These are phyloP conservation scores for Botrytis fragariae DNA, from an alignment of 2,329 filamentous ascomycete species.

Conservation along the genomic window DNA sequence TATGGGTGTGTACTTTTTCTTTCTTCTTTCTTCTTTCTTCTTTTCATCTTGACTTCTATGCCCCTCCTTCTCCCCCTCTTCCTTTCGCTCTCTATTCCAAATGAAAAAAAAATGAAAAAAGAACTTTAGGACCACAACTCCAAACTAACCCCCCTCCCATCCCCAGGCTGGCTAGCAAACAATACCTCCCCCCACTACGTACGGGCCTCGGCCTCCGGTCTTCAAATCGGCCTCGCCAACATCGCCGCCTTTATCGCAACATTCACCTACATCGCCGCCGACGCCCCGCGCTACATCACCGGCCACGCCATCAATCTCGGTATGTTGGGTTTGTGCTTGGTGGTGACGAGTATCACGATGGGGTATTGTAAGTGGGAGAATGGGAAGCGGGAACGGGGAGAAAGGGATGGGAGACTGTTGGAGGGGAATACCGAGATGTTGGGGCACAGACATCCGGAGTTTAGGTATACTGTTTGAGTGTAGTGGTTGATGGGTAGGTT, in stretches of 20 bases:
- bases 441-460: conserved; percentile 69
- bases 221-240: conserved; percentile 59
- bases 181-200: conserved; percentile 17
- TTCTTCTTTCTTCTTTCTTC: no score
- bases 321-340: conserved; percentile 66
- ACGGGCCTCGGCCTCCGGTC: conserved; percentile 12
- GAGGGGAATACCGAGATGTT: conserved; percentile 62
- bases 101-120: no score
- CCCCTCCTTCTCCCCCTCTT: not conserved
- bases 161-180: conserved; percentile 16
- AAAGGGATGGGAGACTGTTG: conserved; percentile 59
- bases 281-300: conserved; percentile 54
- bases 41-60: no score
- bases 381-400: conserved; percentile 58
- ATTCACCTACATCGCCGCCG: conserved; percentile 65
- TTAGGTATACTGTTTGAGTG: conserved; percentile 60
- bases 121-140: no score
- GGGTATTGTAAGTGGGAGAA: conserved; percentile 66
- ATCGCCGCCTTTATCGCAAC: conserved; percentile 65
- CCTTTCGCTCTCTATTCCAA: no score
- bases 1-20: conserved; percentile 9
- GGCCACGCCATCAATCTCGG: conserved; percentile 74
- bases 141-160: not conserved
- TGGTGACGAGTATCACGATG: conserved; percentile 67
- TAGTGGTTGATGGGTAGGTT: fast-evolving